A percentile compares a stretch with the other conserved stretches of the same genome.
phyloP scores from a whole-genome alignment of 179 eudicot species.

The Carnegiea gigantea region DNA sequence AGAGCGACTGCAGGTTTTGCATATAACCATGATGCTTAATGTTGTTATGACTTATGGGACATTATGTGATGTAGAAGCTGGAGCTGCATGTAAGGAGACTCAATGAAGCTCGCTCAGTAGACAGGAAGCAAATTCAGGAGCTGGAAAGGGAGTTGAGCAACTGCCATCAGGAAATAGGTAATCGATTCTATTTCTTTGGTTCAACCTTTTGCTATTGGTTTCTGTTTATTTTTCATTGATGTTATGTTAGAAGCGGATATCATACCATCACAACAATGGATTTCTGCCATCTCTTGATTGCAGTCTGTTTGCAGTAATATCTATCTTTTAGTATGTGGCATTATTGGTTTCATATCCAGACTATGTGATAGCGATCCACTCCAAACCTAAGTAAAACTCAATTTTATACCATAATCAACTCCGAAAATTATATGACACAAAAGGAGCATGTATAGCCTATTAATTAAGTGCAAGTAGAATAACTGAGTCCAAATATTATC shows the following conservation, averaged over 20 bases:
- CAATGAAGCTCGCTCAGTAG: conserved; percentile 50
- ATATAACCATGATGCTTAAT: neutral
- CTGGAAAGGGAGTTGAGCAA: conserved; percentile 66
- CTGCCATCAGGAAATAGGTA: conserved; percentile 79
- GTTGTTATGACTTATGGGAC: conserved; percentile 4
- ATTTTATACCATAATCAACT: no score
- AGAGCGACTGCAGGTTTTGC: neutral
- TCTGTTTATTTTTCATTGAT: neutral
- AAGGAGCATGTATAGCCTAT: no score
- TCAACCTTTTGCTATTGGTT: neutral
- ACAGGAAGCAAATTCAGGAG: conserved; percentile 50
- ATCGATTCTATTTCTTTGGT: neutral
- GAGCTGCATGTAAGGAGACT: conserved; percentile 63
- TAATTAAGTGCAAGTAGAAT: no score
- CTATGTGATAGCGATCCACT: neutral
- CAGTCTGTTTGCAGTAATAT: neutral
- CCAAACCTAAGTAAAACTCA: neutral
- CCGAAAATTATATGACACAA: no score
- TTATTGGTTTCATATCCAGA: neutral
- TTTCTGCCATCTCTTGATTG: neutral
- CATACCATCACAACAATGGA: neutral
- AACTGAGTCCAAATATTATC: no score
- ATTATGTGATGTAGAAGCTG: conserved; percentile 50
- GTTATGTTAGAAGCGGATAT: neutral
- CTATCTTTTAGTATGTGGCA: neutral